These are phyloP conservation scores for Rhizopus delemar DNA, from an alignment of 371 early-diverging fungal genomes.

Conservation along the genomic window DNA sequence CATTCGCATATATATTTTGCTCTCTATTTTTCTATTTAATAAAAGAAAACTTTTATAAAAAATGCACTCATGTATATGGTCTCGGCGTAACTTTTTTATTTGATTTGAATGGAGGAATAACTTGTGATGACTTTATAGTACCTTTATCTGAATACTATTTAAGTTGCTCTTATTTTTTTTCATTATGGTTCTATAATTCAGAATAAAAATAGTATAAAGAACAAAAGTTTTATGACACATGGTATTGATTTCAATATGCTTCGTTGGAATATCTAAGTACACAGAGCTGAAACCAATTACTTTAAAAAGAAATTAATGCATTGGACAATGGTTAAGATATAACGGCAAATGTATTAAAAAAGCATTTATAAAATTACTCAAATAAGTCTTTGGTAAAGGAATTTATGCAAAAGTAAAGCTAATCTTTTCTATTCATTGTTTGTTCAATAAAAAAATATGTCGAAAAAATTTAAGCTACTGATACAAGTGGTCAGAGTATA, in stretches of 20 bases:
- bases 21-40: constrained; percentile 51
- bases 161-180: too few relatives aligned
- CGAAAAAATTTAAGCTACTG: constrained; percentile 24
- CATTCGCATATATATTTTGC: background rate
- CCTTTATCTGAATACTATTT: too few relatives aligned
- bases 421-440: background rate
- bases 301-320: constrained; percentile 22
- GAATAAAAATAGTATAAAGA: too few relatives aligned
- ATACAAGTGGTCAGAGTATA: constrained; percentile 19
- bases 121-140: too few relatives aligned
- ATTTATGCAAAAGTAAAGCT: constrained; percentile 25
- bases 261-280: constrained; percentile 40
- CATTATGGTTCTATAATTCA: too few relatives aligned
- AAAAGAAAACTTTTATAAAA: too few relatives aligned
- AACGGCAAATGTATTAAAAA: constrained; percentile 20
- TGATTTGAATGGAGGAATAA: too few relatives aligned
- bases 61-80: too few relatives aligned
- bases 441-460: background rate
- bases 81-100: too few relatives aligned
- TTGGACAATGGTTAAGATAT: constrained; percentile 24
- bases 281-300: constrained; percentile 28
- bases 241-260: too few relatives aligned
- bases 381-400: constrained; percentile 23
- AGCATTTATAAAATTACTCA: constrained; percentile 24
- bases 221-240: too few relatives aligned